phyloP scores from a whole-genome alignment of 2,329 filamentous ascomycete genomes.

The Fusarium dimerum region DNA sequence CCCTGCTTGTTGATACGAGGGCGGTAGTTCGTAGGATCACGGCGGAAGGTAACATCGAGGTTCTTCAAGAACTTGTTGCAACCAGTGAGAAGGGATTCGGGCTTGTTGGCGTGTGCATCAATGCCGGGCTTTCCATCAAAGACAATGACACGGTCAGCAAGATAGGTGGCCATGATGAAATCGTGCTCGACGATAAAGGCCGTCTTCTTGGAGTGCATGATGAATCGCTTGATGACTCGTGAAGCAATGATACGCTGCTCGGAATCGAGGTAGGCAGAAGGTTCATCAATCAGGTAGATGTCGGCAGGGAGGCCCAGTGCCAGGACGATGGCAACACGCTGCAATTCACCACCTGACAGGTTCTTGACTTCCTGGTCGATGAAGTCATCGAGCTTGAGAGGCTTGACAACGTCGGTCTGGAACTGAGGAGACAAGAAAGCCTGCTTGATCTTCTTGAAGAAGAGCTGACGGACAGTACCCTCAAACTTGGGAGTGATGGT shows the following conservation, averaged over 20 bases:
- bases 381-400: slow-evolving; percentile 98
- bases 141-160: slow-evolving; percentile 93
- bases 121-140: slow-evolving; percentile 94
- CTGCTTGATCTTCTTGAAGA: slow-evolving; percentile 99
- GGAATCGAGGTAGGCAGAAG: slow-evolving; percentile 94
- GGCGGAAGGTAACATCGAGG: slow-evolving; percentile 96
- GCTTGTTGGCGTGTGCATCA: slow-evolving; percentile 81
- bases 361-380: slow-evolving; percentile 99
- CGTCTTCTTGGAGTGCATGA: slow-evolving; percentile 99
- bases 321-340: slow-evolving; percentile 97
- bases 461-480: slow-evolving; percentile 93
- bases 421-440: slow-evolving; percentile 96
- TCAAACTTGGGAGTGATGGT: slow-evolving; percentile 99
- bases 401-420: slow-evolving; percentile 99
- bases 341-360: slow-evolving; percentile 97
- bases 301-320: slow-evolving; percentile 95
- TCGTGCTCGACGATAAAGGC: slow-evolving; percentile 99
- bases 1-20: slow-evolving; percentile 98
- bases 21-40: slow-evolving; percentile 92
- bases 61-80: slow-evolving; percentile 98
- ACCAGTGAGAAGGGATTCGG: slow-evolving; percentile 89
- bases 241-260: slow-evolving; percentile 98
- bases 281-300: slow-evolving; percentile 98
- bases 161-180: slow-evolving; percentile 88
- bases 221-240: slow-evolving; percentile 98